Evolutionary conservation across 192 early-diverging fungal species (phyloP).

Genomic region (Coemansia sp.): DNA sequence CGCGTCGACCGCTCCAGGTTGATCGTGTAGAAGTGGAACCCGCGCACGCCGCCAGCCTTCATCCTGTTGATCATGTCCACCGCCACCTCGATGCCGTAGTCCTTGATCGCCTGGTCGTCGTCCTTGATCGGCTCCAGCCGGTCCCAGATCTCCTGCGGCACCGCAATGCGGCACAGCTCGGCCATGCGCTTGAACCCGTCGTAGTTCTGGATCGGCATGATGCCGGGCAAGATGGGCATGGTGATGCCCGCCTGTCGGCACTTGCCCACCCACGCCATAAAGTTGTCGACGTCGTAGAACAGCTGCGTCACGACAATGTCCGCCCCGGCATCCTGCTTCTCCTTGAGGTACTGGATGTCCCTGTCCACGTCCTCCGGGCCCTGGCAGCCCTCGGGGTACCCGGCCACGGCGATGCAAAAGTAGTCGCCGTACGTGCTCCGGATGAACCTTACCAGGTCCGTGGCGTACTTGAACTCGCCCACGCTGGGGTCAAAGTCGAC

Average conservation of each 20-base stretch:
- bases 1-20: conserved; percentile 91
- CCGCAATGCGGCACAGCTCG: conserved; percentile 79
- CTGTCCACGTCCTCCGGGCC: conserved; percentile 74
- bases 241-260: conserved; percentile 78
- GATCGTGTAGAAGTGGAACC: conserved; percentile 96
- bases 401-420: conserved; percentile 96
- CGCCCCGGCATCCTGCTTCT: conserved; percentile 90
- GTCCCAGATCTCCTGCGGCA: conserved; percentile 85
- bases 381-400: conserved; percentile 94
- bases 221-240: conserved; percentile 90
- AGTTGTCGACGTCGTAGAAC: conserved; percentile 92
- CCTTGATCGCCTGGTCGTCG: conserved; percentile 96
- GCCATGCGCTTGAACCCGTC: conserved; percentile 93
- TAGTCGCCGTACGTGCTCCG: conserved; percentile 87
- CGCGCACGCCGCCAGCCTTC: conserved; percentile 68
- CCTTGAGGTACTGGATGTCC: conserved; percentile 82
- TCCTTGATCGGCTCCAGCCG: conserved; percentile 97
- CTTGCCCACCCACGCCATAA: conserved; percentile 76
- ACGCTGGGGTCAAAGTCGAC: conserved; percentile 81
- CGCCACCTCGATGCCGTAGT: conserved; percentile 85
- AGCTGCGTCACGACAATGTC: conserved; percentile 95
- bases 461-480: conserved; percentile 85
- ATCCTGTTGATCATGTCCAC: conserved; percentile 86
- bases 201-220: conserved; percentile 97
- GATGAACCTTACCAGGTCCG: conserved; percentile 92